These are phyloP conservation scores for Camelina sativa DNA, from an alignment of 345 rosid genomes.

Conservation along the genomic window DNA sequence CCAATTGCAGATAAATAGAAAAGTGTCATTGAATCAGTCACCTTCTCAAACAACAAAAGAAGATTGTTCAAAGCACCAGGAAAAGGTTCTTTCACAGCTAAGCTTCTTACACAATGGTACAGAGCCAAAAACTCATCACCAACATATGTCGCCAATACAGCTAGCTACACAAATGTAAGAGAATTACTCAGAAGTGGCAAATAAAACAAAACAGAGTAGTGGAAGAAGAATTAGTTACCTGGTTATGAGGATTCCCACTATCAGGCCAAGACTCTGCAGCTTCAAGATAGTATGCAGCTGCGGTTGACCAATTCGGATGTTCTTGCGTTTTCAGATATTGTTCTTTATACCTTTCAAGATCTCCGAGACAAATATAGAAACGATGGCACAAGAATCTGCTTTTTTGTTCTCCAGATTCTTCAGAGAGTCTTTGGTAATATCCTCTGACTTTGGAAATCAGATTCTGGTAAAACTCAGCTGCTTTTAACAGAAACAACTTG, in stretches of 20 bases:
- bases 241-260: slow-evolving; percentile 93
- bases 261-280: slow-evolving; percentile 80
- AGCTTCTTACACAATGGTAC: slow-evolving; percentile 91
- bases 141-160: slow-evolving; percentile 84
- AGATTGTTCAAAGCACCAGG: slow-evolving; percentile 92
- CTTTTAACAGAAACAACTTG: slow-evolving; percentile 64
- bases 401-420: slow-evolving; percentile 52
- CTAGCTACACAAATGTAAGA: slow-evolving; percentile 55
- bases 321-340: slow-evolving; percentile 54
- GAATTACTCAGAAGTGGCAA: not conserved
- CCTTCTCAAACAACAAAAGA: slow-evolving; percentile 74
- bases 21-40: slow-evolving; percentile 42
- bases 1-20: not conserved
- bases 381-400: slow-evolving; percentile 77
- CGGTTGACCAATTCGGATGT: slow-evolving; percentile 73
- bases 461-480: slow-evolving; percentile 62
- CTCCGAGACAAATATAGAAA: slow-evolving; percentile 87
- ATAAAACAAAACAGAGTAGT: not conserved
- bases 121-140: slow-evolving; percentile 90
- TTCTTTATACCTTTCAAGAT: slow-evolving; percentile 86
- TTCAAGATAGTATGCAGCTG: slow-evolving; percentile 77
- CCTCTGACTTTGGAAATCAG: slow-evolving; percentile 54
- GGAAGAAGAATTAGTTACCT: slow-evolving; percentile 48
- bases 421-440: slow-evolving; percentile 47
- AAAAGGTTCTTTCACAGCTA: slow-evolving; percentile 93